Percentiles rank a stretch among this genome's conserved stretches.
Evolutionary conservation across 805 yeast genomes (phyloP).

Genomic region (Candida ponderosae): DNA sequence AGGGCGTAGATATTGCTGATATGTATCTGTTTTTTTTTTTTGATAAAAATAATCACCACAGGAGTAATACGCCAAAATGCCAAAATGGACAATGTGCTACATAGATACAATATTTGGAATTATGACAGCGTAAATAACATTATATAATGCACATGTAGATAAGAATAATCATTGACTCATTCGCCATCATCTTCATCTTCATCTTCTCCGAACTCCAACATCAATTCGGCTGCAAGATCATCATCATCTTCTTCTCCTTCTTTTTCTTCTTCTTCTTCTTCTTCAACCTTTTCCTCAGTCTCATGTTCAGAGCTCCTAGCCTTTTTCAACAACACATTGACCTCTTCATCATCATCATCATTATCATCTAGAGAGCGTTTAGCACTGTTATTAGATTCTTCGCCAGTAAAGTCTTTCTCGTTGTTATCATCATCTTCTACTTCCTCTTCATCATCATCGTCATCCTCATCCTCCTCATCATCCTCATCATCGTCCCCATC

Average conservation of each 20-base stretch:
- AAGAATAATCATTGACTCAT: not conserved
- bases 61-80: no score
- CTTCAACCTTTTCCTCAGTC: not conserved
- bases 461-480: constrained; percentile 17
- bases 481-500: constrained; percentile 20
- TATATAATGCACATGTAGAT: no score
- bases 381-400: constrained; percentile 7
- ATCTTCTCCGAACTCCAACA: constrained; percentile 19
- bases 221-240: constrained; percentile 23
- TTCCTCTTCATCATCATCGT: constrained; percentile 12
- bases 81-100: no score
- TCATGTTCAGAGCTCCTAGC: constrained; percentile 1
- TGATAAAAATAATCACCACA: no score
- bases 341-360: constrained; percentile 5
- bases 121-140: no score
- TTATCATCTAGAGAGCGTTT: constrained; percentile 4
- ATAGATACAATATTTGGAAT: no score
- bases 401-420: constrained; percentile 1
- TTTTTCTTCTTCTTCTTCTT: constrained; percentile 4
- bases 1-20: no score
- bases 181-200: not conserved
- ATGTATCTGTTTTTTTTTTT: no score
- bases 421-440: constrained; percentile 21
- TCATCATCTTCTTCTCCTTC: constrained; percentile 20
- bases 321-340: constrained; percentile 4